Evolutionary conservation across 2,329 filamentous ascomycete genomes (phyloP), one percentile per base, ranked within the genome.

Genomic region (Beauveria rudraprayagi): DNA sequence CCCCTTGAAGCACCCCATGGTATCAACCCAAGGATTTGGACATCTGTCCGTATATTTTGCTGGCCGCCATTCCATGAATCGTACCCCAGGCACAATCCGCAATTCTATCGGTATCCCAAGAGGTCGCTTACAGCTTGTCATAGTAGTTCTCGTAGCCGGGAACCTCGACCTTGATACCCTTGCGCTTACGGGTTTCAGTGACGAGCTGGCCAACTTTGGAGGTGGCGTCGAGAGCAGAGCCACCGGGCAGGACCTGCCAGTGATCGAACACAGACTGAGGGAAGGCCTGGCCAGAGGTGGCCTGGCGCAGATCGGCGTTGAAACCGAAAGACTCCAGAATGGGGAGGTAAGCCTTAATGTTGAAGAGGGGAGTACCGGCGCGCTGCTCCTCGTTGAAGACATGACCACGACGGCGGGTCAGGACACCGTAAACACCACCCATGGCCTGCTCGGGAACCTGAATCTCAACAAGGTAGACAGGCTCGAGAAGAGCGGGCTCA

Each of bases 351-450:
- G 92, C 91, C 87, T 96, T 96, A 85, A 99, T 90, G 80, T 91
- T 97, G 90, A 97, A 99, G 66, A 99, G 90, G 80, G 94, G 94
- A 77, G 94, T 99, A 81, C 94, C 94, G 66, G 93, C 90, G 75
- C 94, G 91, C 85, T 99, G 94, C 84, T 95, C 90, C 84, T 99
- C 94, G 77, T 84, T 83, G 87, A 97, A 97, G 81, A 99, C 94
- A 87, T 97, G 93, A 86, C 94, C 94, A 90, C 94, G 89, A 79
- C 92, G 85, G 75, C 92, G 90, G 80, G 92, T 97, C 72, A 99
- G 90, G 76, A 97, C 92, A 89, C 92, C 90, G 82, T 99, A 99
- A 80, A 99, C 96, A 86, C 94, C 94, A 86, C 94, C 94, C 94
- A 99, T 97, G 77, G 94, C 93, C 75, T 88, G 83, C 86, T 99